phyloP scores from a whole-genome alignment of 305 asterid species.

The Fraxinus ornus region DNA sequence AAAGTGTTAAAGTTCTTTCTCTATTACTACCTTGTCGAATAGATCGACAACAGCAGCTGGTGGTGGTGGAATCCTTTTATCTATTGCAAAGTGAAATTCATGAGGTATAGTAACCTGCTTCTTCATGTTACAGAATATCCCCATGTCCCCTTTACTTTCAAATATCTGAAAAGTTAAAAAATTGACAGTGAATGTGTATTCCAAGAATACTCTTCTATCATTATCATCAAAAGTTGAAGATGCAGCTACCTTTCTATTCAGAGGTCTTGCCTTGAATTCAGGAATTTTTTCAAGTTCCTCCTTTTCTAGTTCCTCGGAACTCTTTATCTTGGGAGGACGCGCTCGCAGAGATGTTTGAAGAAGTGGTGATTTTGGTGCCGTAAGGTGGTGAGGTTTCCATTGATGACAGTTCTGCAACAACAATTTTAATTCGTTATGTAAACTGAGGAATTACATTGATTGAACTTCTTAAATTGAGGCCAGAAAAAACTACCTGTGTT shows the following conservation, averaged over 20 bases:
- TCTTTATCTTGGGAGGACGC: constrained; percentile 73
- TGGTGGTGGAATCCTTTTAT: constrained; percentile 72
- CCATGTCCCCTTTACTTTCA: constrained; percentile 92
- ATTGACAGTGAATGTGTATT: background rate
- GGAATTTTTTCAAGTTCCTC: constrained; percentile 73
- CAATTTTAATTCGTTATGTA: background rate
- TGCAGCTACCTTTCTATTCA: constrained; percentile 71
- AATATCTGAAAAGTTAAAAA: constrained; percentile 54
- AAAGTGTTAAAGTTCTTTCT: background rate
- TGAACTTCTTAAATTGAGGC: background rate
- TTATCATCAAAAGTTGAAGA: background rate
- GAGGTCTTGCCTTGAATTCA: constrained; percentile 86
- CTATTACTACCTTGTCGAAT: constrained; percentile 63
- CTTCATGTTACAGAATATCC: constrained; percentile 72
- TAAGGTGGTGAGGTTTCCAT: constrained; percentile 62
- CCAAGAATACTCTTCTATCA: background rate
- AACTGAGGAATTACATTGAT: background rate
- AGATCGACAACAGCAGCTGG: constrained; percentile 53
- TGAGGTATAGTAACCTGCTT: constrained; percentile 75
- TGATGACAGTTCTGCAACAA: constrained; percentile 55
- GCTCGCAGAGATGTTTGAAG: constrained; percentile 82
- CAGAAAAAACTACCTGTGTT: constrained; percentile 39
- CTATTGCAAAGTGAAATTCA: constrained; percentile 82
- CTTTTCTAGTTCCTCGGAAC: constrained; percentile 64
- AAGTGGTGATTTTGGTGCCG: constrained; percentile 80